Evolutionary conservation across 805 yeast species (phyloP), one percentile per base, ranked within the genome.

Genomic region (Monosporozyma yasuniensis): DNA sequence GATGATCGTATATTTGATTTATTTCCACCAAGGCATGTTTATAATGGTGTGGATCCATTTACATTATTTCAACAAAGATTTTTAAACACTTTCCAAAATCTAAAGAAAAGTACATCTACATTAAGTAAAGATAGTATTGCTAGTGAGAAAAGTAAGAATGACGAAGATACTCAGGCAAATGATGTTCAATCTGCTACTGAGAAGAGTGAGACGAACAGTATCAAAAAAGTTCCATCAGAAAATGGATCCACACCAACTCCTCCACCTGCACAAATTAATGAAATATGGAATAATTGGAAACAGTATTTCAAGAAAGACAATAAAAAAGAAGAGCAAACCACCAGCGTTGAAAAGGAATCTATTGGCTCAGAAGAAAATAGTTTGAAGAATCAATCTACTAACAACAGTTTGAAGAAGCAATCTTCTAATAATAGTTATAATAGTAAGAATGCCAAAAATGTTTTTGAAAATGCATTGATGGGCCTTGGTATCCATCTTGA

Each of bases 1-100:
- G 90, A 84, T 59, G 84, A 81, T 59, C 85, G 85, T 57, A 64
- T 84, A 35, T 84, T 84, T 64, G 83, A 79, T 61, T 70, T 78
- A 37, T 79, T 78, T 48, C 77, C 74, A 52, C 81, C 82, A 19
- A 70, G 61, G 41, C 75, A 72, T 53, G 51, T 67, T 2, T 64
- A 60, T 52, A 58, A 56, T 49, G 63, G 61, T 10, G 50, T 54
- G 11, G 67, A 65, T 49, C 55, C 64, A 11, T 50, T 64, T 27
- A 55, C 60, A 3, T 52, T 54, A 14, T 55, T 66, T 21, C 67
- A 66, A 49, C 65, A 64, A 50, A 56, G 55, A 48, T 50, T 65
- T 6, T 55, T 63, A 25, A 58, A 65, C 5, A 67, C 70, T 37
- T 59, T 59, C 23, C 66, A 68, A 46, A 67, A 61, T 45, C 47